These are phyloP conservation scores for Alternaria infectoria DNA, from an alignment of 2,329 filamentous ascomycete species.

Conservation along the genomic window DNA sequence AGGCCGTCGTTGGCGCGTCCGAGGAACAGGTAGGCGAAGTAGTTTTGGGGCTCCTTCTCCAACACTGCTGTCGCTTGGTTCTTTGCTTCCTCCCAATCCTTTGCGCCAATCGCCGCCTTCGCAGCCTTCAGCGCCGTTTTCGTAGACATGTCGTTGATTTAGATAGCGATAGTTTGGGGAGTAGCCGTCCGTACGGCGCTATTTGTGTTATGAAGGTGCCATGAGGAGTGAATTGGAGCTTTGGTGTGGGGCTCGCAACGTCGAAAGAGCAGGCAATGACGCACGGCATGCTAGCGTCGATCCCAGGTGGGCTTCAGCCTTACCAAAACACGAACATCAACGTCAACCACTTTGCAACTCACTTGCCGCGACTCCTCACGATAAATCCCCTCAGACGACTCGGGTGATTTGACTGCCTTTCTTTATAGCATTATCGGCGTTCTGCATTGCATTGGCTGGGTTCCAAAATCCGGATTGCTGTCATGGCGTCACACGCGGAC, in stretches of 20 bases:
- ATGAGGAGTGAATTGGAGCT: slow-evolving; percentile 21
- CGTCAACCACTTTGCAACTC: slow-evolving; percentile 16
- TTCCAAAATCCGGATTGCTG: slow-evolving; percentile 5
- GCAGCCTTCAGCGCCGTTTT: slow-evolving; percentile 84
- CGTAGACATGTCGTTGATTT: slow-evolving; percentile 35
- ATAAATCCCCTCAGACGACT: not conserved
- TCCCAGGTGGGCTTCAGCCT: slow-evolving; percentile 33
- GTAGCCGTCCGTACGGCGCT: slow-evolving; percentile 16
- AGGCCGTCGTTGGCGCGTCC: slow-evolving; percentile 85
- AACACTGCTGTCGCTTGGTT: slow-evolving; percentile 73
- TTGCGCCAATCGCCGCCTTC: slow-evolving; percentile 75
- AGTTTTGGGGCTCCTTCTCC: slow-evolving; percentile 75
- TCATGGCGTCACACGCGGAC: slow-evolving; percentile 45
- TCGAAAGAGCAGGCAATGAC: slow-evolving; percentile 30
- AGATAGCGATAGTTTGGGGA: not conserved
- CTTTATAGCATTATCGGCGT: not conserved
- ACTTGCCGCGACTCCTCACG: not conserved
- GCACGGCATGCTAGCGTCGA: slow-evolving; percentile 28
- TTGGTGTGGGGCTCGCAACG: slow-evolving; percentile 16
- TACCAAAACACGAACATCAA: slow-evolving; percentile 33
- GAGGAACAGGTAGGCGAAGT: slow-evolving; percentile 88
- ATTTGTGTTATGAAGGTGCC: slow-evolving; percentile 26
- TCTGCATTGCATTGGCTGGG: slow-evolving; percentile 1
- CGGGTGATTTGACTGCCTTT: not conserved
- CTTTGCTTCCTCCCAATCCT: slow-evolving; percentile 79